These are phyloP conservation scores for Cudoniella acicularis DNA, from an alignment of 495 filamentous ascomycete species.

Conservation along the genomic window DNA sequence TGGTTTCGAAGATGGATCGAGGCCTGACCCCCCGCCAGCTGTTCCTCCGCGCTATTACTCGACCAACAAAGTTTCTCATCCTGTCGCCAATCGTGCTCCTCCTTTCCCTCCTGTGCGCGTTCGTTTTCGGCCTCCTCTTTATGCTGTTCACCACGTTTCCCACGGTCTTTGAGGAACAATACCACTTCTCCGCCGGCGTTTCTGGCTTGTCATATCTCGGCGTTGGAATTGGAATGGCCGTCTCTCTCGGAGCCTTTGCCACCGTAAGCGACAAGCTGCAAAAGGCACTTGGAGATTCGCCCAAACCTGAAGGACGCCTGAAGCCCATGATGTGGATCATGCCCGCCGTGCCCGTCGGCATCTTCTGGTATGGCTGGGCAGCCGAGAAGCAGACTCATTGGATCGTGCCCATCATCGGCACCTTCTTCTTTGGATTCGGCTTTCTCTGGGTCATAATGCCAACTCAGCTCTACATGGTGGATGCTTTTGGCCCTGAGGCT, in stretches of 20 bases:
- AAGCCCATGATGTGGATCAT: slow-evolving; percentile 57
- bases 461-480: slow-evolving; percentile 49
- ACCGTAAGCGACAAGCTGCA: slow-evolving; percentile 41
- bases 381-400: slow-evolving; percentile 60
- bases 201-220: slow-evolving; percentile 66
- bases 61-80: slow-evolving; percentile 54
- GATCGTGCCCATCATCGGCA: slow-evolving; percentile 71
- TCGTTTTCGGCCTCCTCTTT: slow-evolving; percentile 65
- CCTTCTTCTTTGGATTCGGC: slow-evolving; percentile 52
- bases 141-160: slow-evolving; percentile 67
- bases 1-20: slow-evolving; percentile 46
- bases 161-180: slow-evolving; percentile 54
- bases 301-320: slow-evolving; percentile 65
- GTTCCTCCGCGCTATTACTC: slow-evolving; percentile 49
- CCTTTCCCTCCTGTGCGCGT: slow-evolving; percentile 51
- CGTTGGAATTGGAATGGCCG: slow-evolving; percentile 55
- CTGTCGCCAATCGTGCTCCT: slow-evolving; percentile 58
- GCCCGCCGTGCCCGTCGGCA: slow-evolving; percentile 54
- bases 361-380: slow-evolving; percentile 72
- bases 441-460: slow-evolving; percentile 42
- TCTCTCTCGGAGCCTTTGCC: slow-evolving; percentile 30
- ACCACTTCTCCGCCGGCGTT: slow-evolving; percentile 60
- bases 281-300: slow-evolving; percentile 49
- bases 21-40: slow-evolving; percentile 41
- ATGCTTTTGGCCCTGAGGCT: slow-evolving; percentile 36